A percentile compares a stretch with the other conserved stretches of the same genome.
These are phyloP conservation scores for Xylariaceae sp. DNA, from an alignment of 2,329 filamentous ascomycete genomes.

Conservation along the genomic window DNA sequence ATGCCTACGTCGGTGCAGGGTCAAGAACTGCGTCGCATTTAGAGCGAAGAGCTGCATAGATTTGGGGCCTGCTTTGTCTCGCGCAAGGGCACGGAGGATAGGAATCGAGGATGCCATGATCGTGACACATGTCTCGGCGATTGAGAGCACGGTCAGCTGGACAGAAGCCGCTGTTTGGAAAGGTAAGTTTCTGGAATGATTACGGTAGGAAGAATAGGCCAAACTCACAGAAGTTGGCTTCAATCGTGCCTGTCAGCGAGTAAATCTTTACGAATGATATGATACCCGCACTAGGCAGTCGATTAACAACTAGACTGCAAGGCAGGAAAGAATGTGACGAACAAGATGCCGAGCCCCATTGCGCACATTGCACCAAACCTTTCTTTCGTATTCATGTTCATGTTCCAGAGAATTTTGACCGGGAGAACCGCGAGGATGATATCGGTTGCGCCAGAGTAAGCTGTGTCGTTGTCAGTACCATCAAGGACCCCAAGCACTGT, in stretches of 20 bases:
- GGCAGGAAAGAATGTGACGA: constrained; percentile 8
- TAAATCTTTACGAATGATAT: constrained; percentile 33
- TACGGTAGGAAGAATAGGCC: background rate
- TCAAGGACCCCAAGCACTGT: background rate
- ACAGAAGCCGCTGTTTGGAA: constrained; percentile 5
- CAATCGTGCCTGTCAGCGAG: constrained; percentile 17
- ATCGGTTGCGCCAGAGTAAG: constrained; percentile 38
- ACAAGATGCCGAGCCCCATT: constrained; percentile 45
- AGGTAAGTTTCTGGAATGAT: background rate
- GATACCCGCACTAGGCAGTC: constrained; percentile 28
- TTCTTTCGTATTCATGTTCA: constrained; percentile 39
- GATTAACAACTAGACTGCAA: background rate
- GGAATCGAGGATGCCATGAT: constrained; percentile 34
- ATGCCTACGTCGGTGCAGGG: constrained; percentile 3
- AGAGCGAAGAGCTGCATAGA: constrained; percentile 11
- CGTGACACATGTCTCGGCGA: constrained; percentile 29
- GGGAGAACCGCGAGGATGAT: constrained; percentile 40
- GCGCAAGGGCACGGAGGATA: constrained; percentile 26
- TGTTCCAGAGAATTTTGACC: constrained; percentile 40
- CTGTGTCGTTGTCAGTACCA: constrained; percentile 6
- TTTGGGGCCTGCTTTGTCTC: constrained; percentile 11
- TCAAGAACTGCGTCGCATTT: constrained; percentile 13
- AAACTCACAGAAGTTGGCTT: constrained; percentile 13
- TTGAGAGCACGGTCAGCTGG: constrained; percentile 16
- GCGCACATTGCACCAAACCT: constrained; percentile 40